These are phyloP conservation scores for Ostreobium quekettii DNA, from an alignment of 139 green algal species.

Conservation along the genomic window DNA sequence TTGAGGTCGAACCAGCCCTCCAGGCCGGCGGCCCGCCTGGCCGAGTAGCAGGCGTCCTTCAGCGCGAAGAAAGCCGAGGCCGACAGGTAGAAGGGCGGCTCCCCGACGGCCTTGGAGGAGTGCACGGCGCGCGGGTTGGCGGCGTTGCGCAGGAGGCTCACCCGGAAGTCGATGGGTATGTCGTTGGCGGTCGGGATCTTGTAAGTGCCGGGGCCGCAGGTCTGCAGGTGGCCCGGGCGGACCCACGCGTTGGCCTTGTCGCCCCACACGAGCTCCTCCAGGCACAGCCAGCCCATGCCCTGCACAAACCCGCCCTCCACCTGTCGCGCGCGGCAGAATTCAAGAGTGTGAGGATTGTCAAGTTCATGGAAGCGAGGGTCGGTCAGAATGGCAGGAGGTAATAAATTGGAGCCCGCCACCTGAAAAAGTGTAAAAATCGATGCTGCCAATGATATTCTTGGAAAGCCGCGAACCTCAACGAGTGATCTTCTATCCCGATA, in stretches of 20 bases:
- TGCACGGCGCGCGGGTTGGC: conserved; percentile 75
- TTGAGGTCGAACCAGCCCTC: conserved; percentile 72
- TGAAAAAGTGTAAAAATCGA: no score
- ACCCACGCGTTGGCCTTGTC: conserved; percentile 60
- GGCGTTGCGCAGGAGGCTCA: conserved; percentile 70
- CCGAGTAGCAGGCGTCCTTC: conserved; percentile 75
- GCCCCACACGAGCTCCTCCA: conserved; percentile 95
- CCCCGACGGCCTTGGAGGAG: conserved; percentile 89
- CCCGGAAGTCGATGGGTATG: conserved; percentile 88
- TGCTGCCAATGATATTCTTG: no score
- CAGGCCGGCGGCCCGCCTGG: conserved; percentile 38
- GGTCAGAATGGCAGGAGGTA: conserved; percentile 11
- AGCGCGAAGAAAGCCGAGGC: conserved; percentile 83
- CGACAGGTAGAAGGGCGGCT: conserved; percentile 89
- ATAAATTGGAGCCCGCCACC: no score
- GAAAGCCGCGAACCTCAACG: no score
- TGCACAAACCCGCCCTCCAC: conserved; percentile 92
- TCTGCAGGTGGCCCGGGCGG: conserved; percentile 24
- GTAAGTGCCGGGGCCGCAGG: conserved; percentile 61
- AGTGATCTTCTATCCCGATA: no score
- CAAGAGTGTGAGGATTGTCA: no score
- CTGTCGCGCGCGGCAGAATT: no score
- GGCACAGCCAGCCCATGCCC: conserved; percentile 86
- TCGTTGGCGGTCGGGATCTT: conserved; percentile 96
- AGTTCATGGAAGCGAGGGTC: no score